Conservation (phyloP, 257 asterid genomes). For the Jacaranda mimosifolia region DNA sequence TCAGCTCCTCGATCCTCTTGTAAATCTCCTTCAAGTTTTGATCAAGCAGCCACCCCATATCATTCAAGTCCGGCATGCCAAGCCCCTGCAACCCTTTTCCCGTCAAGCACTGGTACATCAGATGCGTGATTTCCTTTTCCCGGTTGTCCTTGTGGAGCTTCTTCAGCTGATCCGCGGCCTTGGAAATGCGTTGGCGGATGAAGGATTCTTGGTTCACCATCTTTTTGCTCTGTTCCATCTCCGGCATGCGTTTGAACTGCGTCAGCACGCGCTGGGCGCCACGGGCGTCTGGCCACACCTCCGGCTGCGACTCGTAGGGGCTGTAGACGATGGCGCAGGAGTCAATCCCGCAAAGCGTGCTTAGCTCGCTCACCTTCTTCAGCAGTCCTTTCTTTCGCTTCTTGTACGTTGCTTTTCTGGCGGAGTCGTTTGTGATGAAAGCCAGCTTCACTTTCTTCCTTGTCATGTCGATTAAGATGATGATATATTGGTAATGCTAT, state of each 20-base stretch:
- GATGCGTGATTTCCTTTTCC: constrained; percentile 69
- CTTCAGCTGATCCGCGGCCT: constrained; percentile 76
- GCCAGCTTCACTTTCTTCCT: constrained; percentile 86
- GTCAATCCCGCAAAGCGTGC: constrained; percentile 85
- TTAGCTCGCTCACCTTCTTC: constrained; percentile 82
- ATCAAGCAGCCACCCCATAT: constrained; percentile 71
- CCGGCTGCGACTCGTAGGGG: constrained; percentile 73
- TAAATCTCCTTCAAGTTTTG: constrained; percentile 67
- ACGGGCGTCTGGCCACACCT: constrained; percentile 68
- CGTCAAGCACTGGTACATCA: constrained; percentile 70
- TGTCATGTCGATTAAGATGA: constrained; percentile 48
- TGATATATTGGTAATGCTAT: background rate
- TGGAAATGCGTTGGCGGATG: constrained; percentile 63
- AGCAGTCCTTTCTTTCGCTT: constrained; percentile 81
- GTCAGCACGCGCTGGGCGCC: constrained; percentile 70
- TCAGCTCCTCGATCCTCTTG: constrained; percentile 60
- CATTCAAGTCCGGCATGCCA: constrained; percentile 60
- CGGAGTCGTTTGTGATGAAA: constrained; percentile 71
- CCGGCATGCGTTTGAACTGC: constrained; percentile 86
- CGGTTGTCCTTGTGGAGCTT: constrained; percentile 74
- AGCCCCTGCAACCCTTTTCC: constrained; percentile 64
- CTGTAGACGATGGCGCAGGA: constrained; percentile 81
- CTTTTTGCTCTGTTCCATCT: constrained; percentile 92
- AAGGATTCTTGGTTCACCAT: constrained; percentile 86
- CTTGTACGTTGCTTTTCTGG: constrained; percentile 83